Evolutionary conservation across 73 alveolate species (phyloP).

Genomic region (Breviolum minutum): DNA sequence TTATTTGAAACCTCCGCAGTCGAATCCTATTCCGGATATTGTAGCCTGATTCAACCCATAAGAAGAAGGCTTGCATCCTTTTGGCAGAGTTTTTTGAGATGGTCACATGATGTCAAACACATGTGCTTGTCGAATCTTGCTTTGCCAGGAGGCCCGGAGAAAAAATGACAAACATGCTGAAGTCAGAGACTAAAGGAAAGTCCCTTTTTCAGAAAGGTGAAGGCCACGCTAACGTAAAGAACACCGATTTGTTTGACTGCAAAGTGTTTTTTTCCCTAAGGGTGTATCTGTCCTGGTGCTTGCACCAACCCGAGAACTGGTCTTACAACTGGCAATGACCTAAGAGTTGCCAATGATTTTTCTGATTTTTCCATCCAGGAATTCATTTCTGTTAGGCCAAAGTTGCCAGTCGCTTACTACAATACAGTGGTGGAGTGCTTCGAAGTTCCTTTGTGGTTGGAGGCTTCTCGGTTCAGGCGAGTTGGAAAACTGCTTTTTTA

Average conservation of each 20-base stretch:
- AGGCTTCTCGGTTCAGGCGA: slow-evolving; percentile 67
- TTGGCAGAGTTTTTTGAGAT: too few relatives aligned
- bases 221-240: too few relatives aligned
- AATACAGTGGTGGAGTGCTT: slow-evolving; percentile 54
- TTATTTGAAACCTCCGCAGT: too few relatives aligned
- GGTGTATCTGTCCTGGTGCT: slow-evolving; percentile 64
- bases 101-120: too few relatives aligned
- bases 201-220: too few relatives aligned
- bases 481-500: neutral
- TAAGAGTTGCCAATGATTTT: neutral
- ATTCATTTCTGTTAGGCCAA: slow-evolving; percentile 17
- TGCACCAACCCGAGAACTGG: slow-evolving; percentile 89
- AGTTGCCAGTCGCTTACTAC: slow-evolving; percentile 71
- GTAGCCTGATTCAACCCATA: too few relatives aligned
- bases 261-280: neutral
- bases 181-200: neutral
- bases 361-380: neutral
- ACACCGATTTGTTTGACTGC: neutral
- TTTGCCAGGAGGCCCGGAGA: neutral
- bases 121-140: too few relatives aligned
- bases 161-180: neutral
- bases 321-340: slow-evolving; percentile 47
- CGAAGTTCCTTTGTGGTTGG: slow-evolving; percentile 90
- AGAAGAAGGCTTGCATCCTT: too few relatives aligned
- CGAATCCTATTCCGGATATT: too few relatives aligned